Evolutionary conservation across 306 rosid species (phyloP).

Genomic region (Quercus parvula): DNA sequence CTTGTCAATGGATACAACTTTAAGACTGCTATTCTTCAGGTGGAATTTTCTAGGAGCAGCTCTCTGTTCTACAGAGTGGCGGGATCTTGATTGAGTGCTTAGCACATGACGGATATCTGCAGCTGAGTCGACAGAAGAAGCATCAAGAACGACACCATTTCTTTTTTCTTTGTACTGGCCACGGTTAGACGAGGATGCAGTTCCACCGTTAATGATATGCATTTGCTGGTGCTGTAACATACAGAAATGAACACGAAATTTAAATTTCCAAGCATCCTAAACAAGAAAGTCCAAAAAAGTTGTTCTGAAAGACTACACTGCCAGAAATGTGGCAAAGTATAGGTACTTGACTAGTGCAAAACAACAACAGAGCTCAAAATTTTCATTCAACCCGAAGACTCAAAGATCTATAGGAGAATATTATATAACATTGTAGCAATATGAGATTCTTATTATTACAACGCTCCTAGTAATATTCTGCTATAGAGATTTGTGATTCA

Average conservation of each 20-base stretch:
- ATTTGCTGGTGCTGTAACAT: neutral
- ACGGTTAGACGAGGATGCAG: neutral
- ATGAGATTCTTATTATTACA: constrained; percentile 8
- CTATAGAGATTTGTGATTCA: constrained; percentile 3
- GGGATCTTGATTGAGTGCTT: neutral
- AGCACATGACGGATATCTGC: neutral
- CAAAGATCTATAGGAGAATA: constrained; percentile 17
- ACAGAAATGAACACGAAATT: neutral
- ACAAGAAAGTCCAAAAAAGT: neutral
- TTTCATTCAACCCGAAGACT: neutral
- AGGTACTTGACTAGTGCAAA: neutral
- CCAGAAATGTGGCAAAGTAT: neutral
- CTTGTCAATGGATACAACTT: constrained; percentile 25
- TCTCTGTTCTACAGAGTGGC: constrained; percentile 2
- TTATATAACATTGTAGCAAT: constrained; percentile 7
- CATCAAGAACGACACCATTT: neutral
- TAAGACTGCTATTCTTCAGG: constrained; percentile 11
- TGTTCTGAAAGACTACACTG: neutral
- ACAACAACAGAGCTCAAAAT: constrained; percentile 12
- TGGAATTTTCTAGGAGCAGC: constrained; percentile 25
- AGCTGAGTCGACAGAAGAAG: constrained; percentile 28
- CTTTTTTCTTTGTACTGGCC: neutral
- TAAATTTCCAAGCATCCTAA: constrained; percentile 3
- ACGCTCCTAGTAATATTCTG: constrained; percentile 8
- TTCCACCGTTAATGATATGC: constrained; percentile 2